Evolutionary conservation across 257 asterid species (phyloP).

Genomic region (Ocimum tenuiflorum): DNA sequence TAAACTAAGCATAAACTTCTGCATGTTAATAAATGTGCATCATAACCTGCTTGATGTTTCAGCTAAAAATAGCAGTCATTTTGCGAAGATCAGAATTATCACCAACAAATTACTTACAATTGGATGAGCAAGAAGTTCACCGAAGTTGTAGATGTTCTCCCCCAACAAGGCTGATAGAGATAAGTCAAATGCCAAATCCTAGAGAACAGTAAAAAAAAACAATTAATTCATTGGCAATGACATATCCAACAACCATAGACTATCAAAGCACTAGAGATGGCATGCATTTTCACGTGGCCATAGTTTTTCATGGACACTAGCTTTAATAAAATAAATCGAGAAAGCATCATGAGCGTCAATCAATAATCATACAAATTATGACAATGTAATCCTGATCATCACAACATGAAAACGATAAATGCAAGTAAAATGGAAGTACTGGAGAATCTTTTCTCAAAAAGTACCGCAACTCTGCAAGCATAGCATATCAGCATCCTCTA

Average conservation of each 20-base stretch:
- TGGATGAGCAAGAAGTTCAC: conserved; percentile 94
- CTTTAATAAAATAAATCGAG: conserved; percentile 7
- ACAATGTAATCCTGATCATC: not conserved
- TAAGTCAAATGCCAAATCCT: conserved; percentile 94
- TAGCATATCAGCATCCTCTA: not conserved
- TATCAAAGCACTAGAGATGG: not conserved
- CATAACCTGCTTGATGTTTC: not conserved
- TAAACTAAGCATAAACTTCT: not conserved
- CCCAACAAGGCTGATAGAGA: conserved; percentile 94
- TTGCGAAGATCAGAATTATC: conserved; percentile 11
- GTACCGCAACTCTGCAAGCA: not conserved
- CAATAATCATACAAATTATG: not conserved
- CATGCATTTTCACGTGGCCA: not conserved
- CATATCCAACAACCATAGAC: not conserved
- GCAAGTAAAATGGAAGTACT: not conserved
- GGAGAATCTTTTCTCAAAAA: not conserved
- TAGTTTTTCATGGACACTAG: not conserved
- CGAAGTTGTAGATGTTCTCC: conserved; percentile 91
- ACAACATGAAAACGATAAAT: not conserved
- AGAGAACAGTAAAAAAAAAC: conserved; percentile 13
- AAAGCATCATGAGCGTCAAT: not conserved
- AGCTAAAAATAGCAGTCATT: not conserved
- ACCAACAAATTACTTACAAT: conserved; percentile 50
- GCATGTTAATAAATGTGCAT: not conserved
- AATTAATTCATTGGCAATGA: not conserved